Conservation (phyloP, 768 basidiomycete species). For the Russula sp. region DNA sequence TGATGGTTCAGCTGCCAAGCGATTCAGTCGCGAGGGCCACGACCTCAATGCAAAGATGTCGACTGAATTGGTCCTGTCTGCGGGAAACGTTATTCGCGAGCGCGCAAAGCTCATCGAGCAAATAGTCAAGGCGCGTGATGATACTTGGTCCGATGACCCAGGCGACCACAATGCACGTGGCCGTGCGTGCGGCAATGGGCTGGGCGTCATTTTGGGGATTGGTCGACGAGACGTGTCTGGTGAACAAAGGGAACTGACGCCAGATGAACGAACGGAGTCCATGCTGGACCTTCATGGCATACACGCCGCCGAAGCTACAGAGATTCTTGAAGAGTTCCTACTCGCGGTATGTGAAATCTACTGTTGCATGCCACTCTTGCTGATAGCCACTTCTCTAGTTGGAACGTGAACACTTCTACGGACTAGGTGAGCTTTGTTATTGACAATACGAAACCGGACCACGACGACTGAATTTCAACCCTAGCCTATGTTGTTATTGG, state of each 20-base stretch:
- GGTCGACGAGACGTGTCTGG: conserved; percentile 49
- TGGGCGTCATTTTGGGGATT: conserved; percentile 87
- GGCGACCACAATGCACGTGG: conserved; percentile 73
- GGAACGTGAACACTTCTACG: conserved; percentile 83
- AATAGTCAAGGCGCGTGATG: conserved; percentile 64
- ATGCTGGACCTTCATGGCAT: conserved; percentile 90
- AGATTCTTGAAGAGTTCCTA: conserved; percentile 85
- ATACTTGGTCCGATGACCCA: conserved; percentile 77
- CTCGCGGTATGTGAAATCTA: conserved; percentile 57
- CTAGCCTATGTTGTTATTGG: conserved; percentile 86
- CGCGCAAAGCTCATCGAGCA: conserved; percentile 70
- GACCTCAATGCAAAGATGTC: conserved; percentile 91
- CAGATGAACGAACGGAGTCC: conserved; percentile 87
- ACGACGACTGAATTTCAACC: background rate
- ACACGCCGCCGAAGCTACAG: conserved; percentile 89
- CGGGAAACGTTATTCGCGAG: conserved; percentile 78
- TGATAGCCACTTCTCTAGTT: conserved; percentile 41
- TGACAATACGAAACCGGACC: background rate
- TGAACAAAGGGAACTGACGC: conserved; percentile 50
- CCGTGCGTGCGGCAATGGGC: conserved; percentile 66
- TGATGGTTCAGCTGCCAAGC: conserved; percentile 92
- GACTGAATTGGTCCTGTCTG: conserved; percentile 78
- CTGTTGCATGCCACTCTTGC: background rate
- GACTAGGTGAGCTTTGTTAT: conserved; percentile 52
- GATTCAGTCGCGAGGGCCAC: conserved; percentile 90